Conservation (phyloP, 371 early-diverging fungal species). For the Apophysomyces trapeziformis region DNA sequence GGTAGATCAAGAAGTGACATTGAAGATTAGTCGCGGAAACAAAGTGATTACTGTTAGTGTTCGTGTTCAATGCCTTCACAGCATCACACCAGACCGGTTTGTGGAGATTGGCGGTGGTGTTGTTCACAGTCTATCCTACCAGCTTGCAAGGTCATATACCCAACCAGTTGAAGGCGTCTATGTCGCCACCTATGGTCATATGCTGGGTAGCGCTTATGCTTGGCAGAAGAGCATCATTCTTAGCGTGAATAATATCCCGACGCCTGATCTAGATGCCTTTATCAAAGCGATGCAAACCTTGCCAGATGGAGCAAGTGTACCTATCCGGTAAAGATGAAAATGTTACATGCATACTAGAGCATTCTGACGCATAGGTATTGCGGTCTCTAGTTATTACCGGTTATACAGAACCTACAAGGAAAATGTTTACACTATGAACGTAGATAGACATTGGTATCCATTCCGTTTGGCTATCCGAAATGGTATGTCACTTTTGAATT, state of each 20-base stretch:
- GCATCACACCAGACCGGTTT: constrained; percentile 71
- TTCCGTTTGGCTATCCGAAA: constrained; percentile 78
- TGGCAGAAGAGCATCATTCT: constrained; percentile 71
- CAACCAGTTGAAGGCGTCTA: constrained; percentile 84
- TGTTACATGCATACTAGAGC: neutral
- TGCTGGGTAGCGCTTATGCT: constrained; percentile 65
- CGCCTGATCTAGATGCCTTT: constrained; percentile 80
- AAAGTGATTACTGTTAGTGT: constrained; percentile 57
- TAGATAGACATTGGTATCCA: constrained; percentile 84
- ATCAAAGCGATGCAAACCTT: constrained; percentile 67
- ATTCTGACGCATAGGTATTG: neutral
- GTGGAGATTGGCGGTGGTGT: constrained; percentile 87
- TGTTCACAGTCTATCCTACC: constrained; percentile 83
- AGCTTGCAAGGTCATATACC: constrained; percentile 77
- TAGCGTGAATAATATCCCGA: constrained; percentile 72
- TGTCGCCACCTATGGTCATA: constrained; percentile 76
- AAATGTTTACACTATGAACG: constrained; percentile 76
- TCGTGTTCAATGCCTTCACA: constrained; percentile 76
- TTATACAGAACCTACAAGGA: constrained; percentile 72
- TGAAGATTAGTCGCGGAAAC: constrained; percentile 76
- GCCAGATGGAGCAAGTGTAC: constrained; percentile 81
- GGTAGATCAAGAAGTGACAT: constrained; percentile 59
- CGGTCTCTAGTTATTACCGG: constrained; percentile 56
- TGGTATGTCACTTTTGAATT: constrained; percentile 43
- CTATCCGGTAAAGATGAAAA: constrained; percentile 51